Percentiles rank a stretch among this genome's conserved stretches.
phyloP scores from a whole-genome alignment of 305 asterid species.

The Solanum hybrid region DNA sequence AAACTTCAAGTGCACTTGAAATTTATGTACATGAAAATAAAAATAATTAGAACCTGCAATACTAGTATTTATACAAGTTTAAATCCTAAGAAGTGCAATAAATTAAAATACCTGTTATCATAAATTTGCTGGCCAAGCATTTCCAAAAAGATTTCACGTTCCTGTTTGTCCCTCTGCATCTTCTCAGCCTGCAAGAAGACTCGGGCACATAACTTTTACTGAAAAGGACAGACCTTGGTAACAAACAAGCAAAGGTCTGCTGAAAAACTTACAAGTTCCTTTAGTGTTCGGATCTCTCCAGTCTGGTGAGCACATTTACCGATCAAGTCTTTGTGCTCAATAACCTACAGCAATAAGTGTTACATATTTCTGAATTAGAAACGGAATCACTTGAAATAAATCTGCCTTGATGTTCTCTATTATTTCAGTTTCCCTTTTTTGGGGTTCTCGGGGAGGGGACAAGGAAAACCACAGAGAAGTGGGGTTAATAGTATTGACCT shows the following conservation, averaged over 20 bases:
- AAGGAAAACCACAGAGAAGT: background rate
- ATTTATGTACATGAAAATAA: background rate
- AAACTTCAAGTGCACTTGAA: background rate
- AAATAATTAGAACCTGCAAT: background rate
- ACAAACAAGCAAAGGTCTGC: background rate
- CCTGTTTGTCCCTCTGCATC: constrained; percentile 72
- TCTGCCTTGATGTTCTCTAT: background rate
- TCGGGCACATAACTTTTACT: background rate
- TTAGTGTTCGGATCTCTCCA: constrained; percentile 57
- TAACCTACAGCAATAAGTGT: constrained; percentile 46
- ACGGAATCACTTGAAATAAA: background rate
- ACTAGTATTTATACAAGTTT: background rate
- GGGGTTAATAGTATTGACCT: background rate
- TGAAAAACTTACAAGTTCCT: constrained; percentile 46
- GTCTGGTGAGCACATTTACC: constrained; percentile 44
- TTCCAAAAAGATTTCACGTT: constrained; percentile 71
- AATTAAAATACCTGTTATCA: constrained; percentile 54
- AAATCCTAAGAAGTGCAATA: background rate
- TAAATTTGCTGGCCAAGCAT: constrained; percentile 75
- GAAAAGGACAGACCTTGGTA: constrained; percentile 9
- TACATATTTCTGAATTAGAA: background rate
- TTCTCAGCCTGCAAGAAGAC: constrained; percentile 51
- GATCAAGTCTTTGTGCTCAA: constrained; percentile 52
- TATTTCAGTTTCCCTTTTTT: background rate
- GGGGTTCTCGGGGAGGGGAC: background rate